phyloP scores from a whole-genome alignment of 208 protist genomes.

The Phytomonas sp. region DNA sequence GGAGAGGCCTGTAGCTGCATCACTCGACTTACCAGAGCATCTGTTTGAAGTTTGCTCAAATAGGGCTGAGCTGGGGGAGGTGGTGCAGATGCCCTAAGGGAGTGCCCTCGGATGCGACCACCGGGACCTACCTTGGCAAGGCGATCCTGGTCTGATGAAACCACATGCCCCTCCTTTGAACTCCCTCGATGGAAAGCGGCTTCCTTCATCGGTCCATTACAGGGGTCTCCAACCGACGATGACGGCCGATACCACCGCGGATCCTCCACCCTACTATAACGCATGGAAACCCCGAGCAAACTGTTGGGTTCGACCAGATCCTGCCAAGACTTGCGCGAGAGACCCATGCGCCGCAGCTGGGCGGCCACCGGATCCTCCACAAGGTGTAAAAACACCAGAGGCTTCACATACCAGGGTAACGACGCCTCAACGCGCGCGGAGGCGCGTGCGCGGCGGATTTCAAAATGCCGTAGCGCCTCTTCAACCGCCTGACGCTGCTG shows the following conservation, averaged over 20 bases:
- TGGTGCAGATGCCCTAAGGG: neutral
- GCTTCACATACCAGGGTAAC: constrained; percentile 12
- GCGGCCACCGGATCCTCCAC: constrained; percentile 13
- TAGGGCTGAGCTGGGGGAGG: neutral
- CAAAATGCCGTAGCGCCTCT: constrained; percentile 21
- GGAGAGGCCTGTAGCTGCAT: constrained; percentile 30
- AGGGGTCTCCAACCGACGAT: too few relatives aligned
- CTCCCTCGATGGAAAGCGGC: too few relatives aligned
- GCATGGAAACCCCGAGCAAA: constrained; percentile 23
- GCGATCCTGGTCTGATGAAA: too few relatives aligned
- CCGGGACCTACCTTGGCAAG: neutral
- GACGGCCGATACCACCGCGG: constrained; percentile 9
- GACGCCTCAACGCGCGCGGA: constrained; percentile 12
- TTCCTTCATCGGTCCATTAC: too few relatives aligned
- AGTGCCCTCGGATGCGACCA: neutral
- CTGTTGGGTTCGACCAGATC: constrained; percentile 23
- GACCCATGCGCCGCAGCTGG: constrained; percentile 19
- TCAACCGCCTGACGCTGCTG: constrained; percentile 25
- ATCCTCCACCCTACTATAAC: constrained; percentile 24
- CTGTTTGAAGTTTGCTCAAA: constrained; percentile 56
- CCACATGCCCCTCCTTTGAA: too few relatives aligned
- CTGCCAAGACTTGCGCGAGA: constrained; percentile 18
- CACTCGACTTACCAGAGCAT: constrained; percentile 46
- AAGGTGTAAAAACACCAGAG: constrained; percentile 13
- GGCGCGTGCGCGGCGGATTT: constrained; percentile 14